A percentile compares a stretch with the other conserved stretches of the same genome.
Conservation (phyloP, 768 basidiomycete genomes). For the Tylopilus plumbeoviolaceoides region DNA sequence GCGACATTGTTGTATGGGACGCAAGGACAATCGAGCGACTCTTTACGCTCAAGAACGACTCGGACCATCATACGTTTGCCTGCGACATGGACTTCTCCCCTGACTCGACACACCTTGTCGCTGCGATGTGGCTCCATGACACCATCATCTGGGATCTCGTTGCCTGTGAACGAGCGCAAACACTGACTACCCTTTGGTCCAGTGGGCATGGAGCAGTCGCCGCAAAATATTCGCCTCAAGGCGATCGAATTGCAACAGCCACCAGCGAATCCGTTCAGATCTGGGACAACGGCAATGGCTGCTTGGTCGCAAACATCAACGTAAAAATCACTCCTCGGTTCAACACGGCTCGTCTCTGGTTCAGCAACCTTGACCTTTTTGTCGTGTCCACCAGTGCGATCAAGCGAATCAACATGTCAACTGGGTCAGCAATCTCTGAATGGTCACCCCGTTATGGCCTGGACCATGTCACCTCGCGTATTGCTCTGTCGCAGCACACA, state of each 20-base stretch:
- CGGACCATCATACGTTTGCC: no score
- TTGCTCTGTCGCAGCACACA: no score
- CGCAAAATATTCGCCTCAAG: neutral
- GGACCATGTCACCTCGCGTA: no score
- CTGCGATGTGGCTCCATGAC: neutral
- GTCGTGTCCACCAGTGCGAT: neutral
- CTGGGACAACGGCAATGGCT: neutral
- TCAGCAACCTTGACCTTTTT: neutral
- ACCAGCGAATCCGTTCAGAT: neutral
- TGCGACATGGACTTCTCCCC: neutral
- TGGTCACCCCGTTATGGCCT: neutral
- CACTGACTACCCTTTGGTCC: neutral
- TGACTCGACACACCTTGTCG: neutral
- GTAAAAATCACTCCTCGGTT: neutral
- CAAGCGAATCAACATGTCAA: neutral
- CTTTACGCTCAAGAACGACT: no score
- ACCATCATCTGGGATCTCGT: neutral
- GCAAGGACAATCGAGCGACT: neutral
- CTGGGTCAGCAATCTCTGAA: neutral
- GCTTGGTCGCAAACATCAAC: neutral
- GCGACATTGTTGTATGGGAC: neutral
- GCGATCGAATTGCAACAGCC: neutral
- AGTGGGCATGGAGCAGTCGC: no score
- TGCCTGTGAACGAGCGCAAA: neutral
- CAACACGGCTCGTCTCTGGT: neutral